Base-by-base conservation (phyloP, 768 basidiomycete species). In the Termitomyces sp. region DNA sequence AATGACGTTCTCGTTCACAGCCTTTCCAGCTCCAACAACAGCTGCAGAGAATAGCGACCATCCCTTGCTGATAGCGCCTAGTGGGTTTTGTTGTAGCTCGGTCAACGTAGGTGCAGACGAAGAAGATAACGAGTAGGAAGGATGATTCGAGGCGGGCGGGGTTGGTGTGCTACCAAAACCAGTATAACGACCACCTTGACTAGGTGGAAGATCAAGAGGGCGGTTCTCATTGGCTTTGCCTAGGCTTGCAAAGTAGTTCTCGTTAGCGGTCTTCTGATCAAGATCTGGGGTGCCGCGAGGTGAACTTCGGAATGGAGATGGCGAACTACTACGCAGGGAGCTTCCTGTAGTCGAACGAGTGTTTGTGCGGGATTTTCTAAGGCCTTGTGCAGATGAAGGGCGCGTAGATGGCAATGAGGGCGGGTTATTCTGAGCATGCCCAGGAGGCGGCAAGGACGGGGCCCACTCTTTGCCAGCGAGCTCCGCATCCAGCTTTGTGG, bases 21-120 rank as follows among this genome's bases (percentile, higher is more conserved):
- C 88, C 63, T 83, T 83, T 5, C 85, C 81, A 18, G 94, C 94
- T 48, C 87, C 89, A 1, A 73, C 81, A 13, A 98, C 86, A 32
- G 86, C 94, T 0, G 89, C 81, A 27, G 92, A 89, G 66, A 99
- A 88, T n/a, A 98, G 71, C 23, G 93, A 92, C 97, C 97, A 98
- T 42, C 95, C 94, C 74, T 98, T 98, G 63, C 83, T 83, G 13
- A 98, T 70, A 0, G 96, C 95, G 9, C 82, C 85, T 35, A 88
- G 69, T 0, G 96, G 96, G 65, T 93, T 92, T 42, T 88, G 83
- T 67, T 96, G 91, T 29, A 98, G 71, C 18, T 99, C 95, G 39
- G 75, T 70, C 2, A 98, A 66, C 0, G 85, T 79, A 0, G 96
- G 96, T 11, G 88, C 86, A 32, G 87, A 82, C 10, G 86, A 83